These are phyloP conservation scores for Acacia melanoxylon DNA, from an alignment of 306 rosid genomes.

Conservation along the genomic window DNA sequence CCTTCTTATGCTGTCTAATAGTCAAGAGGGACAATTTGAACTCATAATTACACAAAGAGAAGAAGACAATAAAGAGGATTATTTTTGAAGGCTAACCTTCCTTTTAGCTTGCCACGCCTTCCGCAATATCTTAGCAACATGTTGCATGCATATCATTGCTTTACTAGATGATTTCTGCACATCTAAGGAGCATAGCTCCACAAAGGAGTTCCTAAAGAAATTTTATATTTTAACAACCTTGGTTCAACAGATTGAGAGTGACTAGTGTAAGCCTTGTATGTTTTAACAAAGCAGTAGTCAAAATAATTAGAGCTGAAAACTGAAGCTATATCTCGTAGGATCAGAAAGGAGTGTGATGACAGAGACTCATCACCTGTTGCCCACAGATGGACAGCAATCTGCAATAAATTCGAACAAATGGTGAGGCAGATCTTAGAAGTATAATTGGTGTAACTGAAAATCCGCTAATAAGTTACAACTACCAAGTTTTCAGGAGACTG, in stretches of 20 bases:
- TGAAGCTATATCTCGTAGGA: conserved; percentile 65
- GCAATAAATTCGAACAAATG: conserved; percentile 42
- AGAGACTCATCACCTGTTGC: conserved; percentile 71
- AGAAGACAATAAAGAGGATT: conserved; percentile 21
- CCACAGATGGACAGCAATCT: conserved; percentile 87
- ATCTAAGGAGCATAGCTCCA: conserved; percentile 80
- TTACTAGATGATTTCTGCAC: conserved; percentile 69
- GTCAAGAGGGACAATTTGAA: not conserved
- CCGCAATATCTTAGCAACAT: conserved; percentile 65
- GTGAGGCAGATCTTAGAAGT: conserved; percentile 19
- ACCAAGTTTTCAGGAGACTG: not conserved
- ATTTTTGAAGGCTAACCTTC: conserved; percentile 45
- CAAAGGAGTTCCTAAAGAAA: conserved; percentile 73
- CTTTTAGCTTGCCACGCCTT: conserved; percentile 70
- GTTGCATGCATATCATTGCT: conserved; percentile 57
- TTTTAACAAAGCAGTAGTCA: conserved; percentile 75
- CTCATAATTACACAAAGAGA: conserved; percentile 9
- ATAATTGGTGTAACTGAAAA: not conserved
- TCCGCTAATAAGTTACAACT: not conserved
- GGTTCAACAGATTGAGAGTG: conserved; percentile 67
- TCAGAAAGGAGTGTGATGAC: conserved; percentile 68
- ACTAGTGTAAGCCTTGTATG: conserved; percentile 67
- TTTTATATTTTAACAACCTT: conserved; percentile 47
- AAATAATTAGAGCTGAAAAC: conserved; percentile 55
- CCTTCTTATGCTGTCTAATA: not conserved